These are phyloP conservation scores for Phytophthora ohioensis DNA, from an alignment of 352 stramenopile species.

Conservation along the genomic window DNA sequence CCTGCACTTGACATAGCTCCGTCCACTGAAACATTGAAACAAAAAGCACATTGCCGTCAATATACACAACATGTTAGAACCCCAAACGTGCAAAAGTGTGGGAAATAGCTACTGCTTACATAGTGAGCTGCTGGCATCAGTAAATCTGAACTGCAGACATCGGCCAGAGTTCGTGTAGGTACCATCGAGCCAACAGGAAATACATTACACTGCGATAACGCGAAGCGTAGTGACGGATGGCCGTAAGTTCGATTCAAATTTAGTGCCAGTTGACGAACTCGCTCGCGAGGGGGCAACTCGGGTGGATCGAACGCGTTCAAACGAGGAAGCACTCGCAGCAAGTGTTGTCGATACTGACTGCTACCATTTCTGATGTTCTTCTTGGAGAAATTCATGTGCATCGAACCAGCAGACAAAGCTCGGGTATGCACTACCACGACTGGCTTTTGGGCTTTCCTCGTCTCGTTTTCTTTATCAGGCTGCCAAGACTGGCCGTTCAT, in stretches of 20 bases:
- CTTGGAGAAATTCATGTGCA: slow-evolving; percentile 46
- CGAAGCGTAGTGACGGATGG: slow-evolving; percentile 60
- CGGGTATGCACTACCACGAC: slow-evolving; percentile 35
- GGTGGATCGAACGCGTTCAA: slow-evolving; percentile 19
- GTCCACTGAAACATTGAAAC: slow-evolving; percentile 40
- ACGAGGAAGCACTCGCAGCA: slow-evolving; percentile 42
- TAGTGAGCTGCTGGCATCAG: slow-evolving; percentile 49
- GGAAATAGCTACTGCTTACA: slow-evolving; percentile 35
- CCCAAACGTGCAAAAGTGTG: neutral
- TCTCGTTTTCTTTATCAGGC: slow-evolving; percentile 15
- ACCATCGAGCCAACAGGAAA: slow-evolving; percentile 47
- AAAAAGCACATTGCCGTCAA: slow-evolving; percentile 4
- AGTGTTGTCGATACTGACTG: slow-evolving; percentile 40
- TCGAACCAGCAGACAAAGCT: slow-evolving; percentile 36
- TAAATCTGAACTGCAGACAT: slow-evolving; percentile 49
- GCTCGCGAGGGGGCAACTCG: slow-evolving; percentile 30
- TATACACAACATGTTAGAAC: neutral
- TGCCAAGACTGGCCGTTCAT: neutral
- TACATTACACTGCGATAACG: slow-evolving; percentile 57
- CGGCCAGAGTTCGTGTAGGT: slow-evolving; percentile 36
- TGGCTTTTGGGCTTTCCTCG: slow-evolving; percentile 27
- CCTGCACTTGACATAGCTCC: slow-evolving; percentile 45
- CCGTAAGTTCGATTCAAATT: slow-evolving; percentile 52
- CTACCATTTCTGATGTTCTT: slow-evolving; percentile 45
- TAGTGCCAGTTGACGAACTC: slow-evolving; percentile 47